phyloP scores from a whole-genome alignment of 1,139 yeast genomes.

The Saccharomyces hybrid region DNA sequence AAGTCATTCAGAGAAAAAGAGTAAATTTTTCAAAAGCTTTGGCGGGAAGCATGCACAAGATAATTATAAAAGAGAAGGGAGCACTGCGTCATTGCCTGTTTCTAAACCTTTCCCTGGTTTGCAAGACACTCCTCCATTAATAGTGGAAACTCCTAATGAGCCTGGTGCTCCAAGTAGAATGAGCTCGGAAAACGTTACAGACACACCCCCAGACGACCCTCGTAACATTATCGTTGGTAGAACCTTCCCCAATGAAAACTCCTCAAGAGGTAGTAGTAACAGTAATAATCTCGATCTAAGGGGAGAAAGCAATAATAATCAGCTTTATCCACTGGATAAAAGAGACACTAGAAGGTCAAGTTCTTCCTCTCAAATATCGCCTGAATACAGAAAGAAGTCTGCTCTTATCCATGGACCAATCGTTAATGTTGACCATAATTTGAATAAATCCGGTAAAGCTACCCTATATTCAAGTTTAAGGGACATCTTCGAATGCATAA shows the following conservation, averaged over 20 bases:
- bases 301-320: background rate
- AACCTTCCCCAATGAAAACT: background rate
- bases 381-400: constrained; percentile 71
- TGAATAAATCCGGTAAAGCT: constrained; percentile 29
- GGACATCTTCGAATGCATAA: constrained; percentile 78
- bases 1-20: background rate
- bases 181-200: background rate
- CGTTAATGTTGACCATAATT: constrained; percentile 57
- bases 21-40: background rate
- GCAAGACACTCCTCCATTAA: background rate
- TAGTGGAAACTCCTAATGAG: background rate
- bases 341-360: constrained; percentile 1
- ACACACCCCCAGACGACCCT: constrained; percentile 40
- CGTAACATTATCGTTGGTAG: constrained; percentile 38
- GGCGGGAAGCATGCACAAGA: background rate
- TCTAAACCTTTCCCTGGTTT: background rate
- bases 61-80: background rate
- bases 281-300: background rate
- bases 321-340: background rate
- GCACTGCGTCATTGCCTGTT: background rate
- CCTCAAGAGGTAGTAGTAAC: background rate
- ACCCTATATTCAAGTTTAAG: constrained; percentile 66
- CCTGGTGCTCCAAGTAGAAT: background rate
- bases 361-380: constrained; percentile 23
- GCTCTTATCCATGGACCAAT: constrained; percentile 83